Evolutionary conservation across 23 red algal genomes (phyloP).

Genomic region (Gracilariopsis chorda): DNA sequence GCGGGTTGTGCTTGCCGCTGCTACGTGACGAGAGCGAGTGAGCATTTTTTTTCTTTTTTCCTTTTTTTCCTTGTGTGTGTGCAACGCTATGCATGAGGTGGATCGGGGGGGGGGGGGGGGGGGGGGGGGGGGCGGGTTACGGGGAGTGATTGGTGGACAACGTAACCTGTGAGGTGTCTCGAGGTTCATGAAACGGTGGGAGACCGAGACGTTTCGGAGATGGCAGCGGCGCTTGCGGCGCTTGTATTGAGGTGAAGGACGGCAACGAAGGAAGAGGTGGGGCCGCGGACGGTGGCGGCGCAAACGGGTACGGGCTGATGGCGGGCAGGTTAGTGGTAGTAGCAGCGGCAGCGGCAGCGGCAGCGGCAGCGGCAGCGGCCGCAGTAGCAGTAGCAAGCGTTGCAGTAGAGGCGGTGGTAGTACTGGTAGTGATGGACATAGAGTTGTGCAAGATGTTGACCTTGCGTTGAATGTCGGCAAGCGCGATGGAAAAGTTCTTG

Average conservation of each 20-base stretch:
- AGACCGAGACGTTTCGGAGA: not conserved
- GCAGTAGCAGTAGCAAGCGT: not conserved
- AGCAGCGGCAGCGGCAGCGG: not conserved
- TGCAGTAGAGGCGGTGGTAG: not conserved
- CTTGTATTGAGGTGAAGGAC: not conserved
- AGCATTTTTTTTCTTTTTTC: too few relatives aligned
- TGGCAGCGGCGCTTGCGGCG: not conserved
- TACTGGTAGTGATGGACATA: not conserved
- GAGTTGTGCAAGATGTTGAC: not conserved
- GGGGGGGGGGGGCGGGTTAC: not conserved
- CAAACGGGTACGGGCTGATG: too few relatives aligned
- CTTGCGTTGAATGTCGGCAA: slow-evolving; percentile 19
- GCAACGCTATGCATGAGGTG: not conserved
- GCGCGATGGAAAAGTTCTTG: not conserved
- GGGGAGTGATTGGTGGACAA: slow-evolving; percentile 22
- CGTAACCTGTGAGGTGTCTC: not conserved
- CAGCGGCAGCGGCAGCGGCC: not conserved
- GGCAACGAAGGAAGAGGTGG: not conserved
- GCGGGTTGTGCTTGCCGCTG: slow-evolving; percentile 29
- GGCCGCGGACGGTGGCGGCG: not conserved
- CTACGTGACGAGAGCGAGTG: not conserved
- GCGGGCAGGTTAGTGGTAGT: not conserved
- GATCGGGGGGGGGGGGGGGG: not conserved
- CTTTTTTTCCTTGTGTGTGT: not conserved
- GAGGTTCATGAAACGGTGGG: not conserved